Evolutionary conservation across 345 rosid genomes (phyloP).

Genomic region (Pugionium cornutum): DNA sequence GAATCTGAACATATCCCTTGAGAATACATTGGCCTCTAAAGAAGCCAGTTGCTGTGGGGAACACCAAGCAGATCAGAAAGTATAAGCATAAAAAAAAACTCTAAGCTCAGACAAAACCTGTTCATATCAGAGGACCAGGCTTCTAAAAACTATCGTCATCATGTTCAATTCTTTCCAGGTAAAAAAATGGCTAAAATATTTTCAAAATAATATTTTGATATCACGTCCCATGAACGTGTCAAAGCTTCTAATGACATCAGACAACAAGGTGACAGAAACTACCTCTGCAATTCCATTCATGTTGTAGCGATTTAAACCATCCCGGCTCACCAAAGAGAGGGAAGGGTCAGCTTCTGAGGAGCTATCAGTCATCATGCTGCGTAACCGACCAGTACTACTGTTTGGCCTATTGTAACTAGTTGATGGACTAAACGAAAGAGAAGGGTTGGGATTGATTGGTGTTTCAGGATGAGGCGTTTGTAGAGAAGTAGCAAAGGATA

Average conservation of each 20-base stretch:
- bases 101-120: constrained; percentile 27
- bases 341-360: constrained; percentile 48
- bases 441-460: constrained; percentile 43
- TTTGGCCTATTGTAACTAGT: constrained; percentile 30
- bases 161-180: constrained; percentile 86
- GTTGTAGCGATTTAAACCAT: constrained; percentile 56
- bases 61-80: constrained; percentile 7
- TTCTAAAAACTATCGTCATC: constrained; percentile 66
- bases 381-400: constrained; percentile 31
- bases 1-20: constrained; percentile 57
- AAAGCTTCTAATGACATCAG: constrained; percentile 33
- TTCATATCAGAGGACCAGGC: constrained; percentile 19
- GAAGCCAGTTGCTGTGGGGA: constrained; percentile 73
- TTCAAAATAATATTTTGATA: constrained; percentile 7
- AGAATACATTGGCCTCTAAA: constrained; percentile 72
- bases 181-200: constrained; percentile 60
- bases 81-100: constrained; percentile 8
- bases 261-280: constrained; percentile 17
- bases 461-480: constrained; percentile 49
- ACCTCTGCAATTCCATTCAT: constrained; percentile 93
- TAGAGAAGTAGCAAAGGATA: constrained; percentile 38
- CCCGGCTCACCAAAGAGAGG: constrained; percentile 48
- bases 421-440: constrained; percentile 33
- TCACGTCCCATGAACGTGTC: constrained; percentile 4
- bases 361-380: constrained; percentile 51